phyloP scores from a whole-genome alignment of 2,329 filamentous ascomycete genomes.

The Xenosphaeropsis pyriputrescens region DNA sequence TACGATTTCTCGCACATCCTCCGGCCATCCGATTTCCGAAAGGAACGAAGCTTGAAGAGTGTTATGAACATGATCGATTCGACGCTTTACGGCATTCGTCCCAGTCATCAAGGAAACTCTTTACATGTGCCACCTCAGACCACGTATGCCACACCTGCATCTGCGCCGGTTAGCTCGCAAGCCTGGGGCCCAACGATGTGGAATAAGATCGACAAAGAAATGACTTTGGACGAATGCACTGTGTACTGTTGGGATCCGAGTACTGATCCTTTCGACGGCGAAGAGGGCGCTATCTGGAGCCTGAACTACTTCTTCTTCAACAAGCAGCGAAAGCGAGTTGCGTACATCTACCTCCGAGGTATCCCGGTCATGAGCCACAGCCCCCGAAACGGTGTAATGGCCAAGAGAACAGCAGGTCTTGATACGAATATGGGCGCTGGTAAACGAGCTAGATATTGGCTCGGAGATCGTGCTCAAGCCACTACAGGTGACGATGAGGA shows the following conservation, averaged over 20 bases:
- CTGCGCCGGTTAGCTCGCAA: slow-evolving; percentile 30
- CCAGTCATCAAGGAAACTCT: slow-evolving; percentile 30
- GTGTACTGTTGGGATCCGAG: slow-evolving; percentile 83
- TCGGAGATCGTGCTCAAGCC: slow-evolving; percentile 47
- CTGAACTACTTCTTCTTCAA: slow-evolving; percentile 98
- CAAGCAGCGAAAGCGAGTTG: slow-evolving; percentile 78
- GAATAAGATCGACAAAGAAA: slow-evolving; percentile 85
- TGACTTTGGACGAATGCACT: slow-evolving; percentile 78
- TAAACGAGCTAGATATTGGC: slow-evolving; percentile 81
- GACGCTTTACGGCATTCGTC: slow-evolving; percentile 74
- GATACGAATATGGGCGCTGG: slow-evolving; percentile 37
- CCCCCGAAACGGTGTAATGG: slow-evolving; percentile 24
- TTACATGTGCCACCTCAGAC: slow-evolving; percentile 21
- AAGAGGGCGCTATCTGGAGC: slow-evolving; percentile 89
- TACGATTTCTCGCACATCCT: slow-evolving; percentile 95
- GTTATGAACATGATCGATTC: slow-evolving; percentile 83
- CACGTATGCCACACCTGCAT: slow-evolving; percentile 21
- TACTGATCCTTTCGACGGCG: slow-evolving; percentile 81
- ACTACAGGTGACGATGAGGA: slow-evolving; percentile 23
- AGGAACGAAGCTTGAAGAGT: slow-evolving; percentile 62
- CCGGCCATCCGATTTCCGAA: slow-evolving; percentile 77
- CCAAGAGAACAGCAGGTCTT: slow-evolving; percentile 12
- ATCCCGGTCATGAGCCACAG: slow-evolving; percentile 61
- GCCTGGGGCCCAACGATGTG: slow-evolving; percentile 86
- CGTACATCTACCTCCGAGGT: slow-evolving; percentile 86